Evolutionary conservation across 2,329 filamentous ascomycete species (phyloP).

Genomic region (Colletotrichum destructivum): DNA sequence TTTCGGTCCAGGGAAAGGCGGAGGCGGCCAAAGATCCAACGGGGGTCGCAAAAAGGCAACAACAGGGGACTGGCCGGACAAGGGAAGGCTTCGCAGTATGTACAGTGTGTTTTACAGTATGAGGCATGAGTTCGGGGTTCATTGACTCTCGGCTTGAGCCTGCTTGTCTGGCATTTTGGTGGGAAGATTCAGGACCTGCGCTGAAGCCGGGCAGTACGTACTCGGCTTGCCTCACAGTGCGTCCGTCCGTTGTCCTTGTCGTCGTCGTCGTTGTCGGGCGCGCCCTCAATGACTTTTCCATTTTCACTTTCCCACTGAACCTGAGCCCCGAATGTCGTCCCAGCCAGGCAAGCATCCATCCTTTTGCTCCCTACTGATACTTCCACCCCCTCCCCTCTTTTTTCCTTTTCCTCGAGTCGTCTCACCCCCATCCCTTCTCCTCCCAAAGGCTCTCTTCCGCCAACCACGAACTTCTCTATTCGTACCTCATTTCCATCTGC

Average conservation of each 20-base stretch:
- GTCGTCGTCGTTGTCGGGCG: slow-evolving; percentile 37
- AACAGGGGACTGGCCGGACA: not conserved
- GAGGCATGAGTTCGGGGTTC: not conserved
- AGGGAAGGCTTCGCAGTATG: not conserved
- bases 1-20: not conserved
- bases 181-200: not conserved
- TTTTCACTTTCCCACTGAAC: not conserved
- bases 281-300: slow-evolving; percentile 39
- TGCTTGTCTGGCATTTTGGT: not conserved
- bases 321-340: not conserved
- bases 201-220: not conserved
- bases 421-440: not conserved
- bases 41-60: slow-evolving; percentile 1
- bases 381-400: not conserved
- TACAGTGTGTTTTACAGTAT: not conserved
- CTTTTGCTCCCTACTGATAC: not conserved
- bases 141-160: not conserved
- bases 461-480: slow-evolving; percentile 16
- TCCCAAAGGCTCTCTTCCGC: not conserved
- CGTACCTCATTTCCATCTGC: slow-evolving; percentile 26
- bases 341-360: not conserved
- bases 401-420: not conserved
- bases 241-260: slow-evolving; percentile 10
- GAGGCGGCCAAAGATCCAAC: not conserved
- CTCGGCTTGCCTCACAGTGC: not conserved